Evolutionary conservation across 495 filamentous ascomycete species (phyloP), one percentile per base, ranked within the genome.

Genomic region (Xylaria palmicola): DNA sequence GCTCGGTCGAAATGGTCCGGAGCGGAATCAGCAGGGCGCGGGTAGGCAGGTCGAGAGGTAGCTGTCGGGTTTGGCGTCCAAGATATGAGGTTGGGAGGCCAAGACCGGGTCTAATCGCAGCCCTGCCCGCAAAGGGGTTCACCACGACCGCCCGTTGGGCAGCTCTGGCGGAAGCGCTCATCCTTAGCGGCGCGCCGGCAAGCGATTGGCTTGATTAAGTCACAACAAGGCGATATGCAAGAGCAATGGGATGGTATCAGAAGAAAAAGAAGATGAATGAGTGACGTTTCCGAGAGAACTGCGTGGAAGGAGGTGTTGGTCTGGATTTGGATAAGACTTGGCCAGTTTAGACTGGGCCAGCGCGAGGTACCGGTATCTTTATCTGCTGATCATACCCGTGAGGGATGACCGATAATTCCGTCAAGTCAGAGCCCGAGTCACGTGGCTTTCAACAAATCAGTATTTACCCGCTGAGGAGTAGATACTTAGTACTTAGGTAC

Each of bases 1-100:
- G 86, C 59, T 93, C 88, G 52, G 94, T 98, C 19, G 85, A 81
- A 69, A 89, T 84, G 64, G 74, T 78, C 62, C 87, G 83, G 67
- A 77, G 72, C 34, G 87, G 86, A 29, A 91, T 83, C 59, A 89
- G 77, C 53, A 90, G 84, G 9, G 85, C 88, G 45, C 86, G 77
- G 8, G 86, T 85, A 20, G 83, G 79, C 51, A 87, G 74, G 50
- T 87, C 86, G 53, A 83, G 77, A 64, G 87, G 81, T 37, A 88
- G 71, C 19, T 66, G 65, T 60, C 58, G 54, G 62, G 34, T 54
- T 4, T 65, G 65, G 37, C 65, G 69, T 36, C 60, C 65, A 29
- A 68, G 47, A n/a, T 71, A 73, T 7, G 71, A 67, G 40, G 66
- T 65, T 60, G 66, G 62, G 49, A 66, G 53, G n/a, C 40, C 56